phyloP scores from a whole-genome alignment of 2,329 filamentous ascomycete species.

The Fusarium sp. region DNA sequence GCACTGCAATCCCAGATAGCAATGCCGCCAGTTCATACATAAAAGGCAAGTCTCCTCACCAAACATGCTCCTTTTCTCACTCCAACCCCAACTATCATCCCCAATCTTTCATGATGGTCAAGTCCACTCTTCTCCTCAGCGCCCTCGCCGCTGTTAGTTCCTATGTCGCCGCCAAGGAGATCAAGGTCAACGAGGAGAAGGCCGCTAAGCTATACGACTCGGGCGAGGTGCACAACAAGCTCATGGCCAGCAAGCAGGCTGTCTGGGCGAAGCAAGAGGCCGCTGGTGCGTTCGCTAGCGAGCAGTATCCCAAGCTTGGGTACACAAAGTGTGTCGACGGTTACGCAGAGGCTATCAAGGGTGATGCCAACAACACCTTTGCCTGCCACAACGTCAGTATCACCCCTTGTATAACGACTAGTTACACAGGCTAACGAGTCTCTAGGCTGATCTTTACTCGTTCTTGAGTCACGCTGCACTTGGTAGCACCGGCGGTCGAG shows the following conservation, averaged over 20 bases:
- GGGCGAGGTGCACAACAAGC: slow-evolving; percentile 31
- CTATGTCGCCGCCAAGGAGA: slow-evolving; percentile 29
- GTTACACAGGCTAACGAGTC: background rate
- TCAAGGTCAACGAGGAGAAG: slow-evolving; percentile 24
- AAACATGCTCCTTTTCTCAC: background rate
- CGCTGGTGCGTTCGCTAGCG: slow-evolving; percentile 49
- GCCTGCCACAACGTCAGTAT: slow-evolving; percentile 56
- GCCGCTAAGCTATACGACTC: slow-evolving; percentile 31
- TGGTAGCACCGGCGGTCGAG: slow-evolving; percentile 54
- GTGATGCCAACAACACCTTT: slow-evolving; percentile 60
- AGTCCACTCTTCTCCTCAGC: slow-evolving; percentile 22
- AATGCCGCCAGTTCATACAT: background rate
- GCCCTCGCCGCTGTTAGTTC: slow-evolving; percentile 16
- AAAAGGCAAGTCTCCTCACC: background rate
- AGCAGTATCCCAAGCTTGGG: slow-evolving; percentile 51
- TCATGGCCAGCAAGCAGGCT: slow-evolving; percentile 41
- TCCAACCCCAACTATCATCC: background rate
- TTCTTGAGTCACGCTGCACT: slow-evolving; percentile 65
- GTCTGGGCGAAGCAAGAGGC: slow-evolving; percentile 49
- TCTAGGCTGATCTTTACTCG: slow-evolving; percentile 60
- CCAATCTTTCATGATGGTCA: slow-evolving; percentile 30
- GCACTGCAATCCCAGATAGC: background rate
- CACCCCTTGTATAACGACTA: accelerated
- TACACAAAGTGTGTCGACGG: slow-evolving; percentile 56
- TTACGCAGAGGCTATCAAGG: slow-evolving; percentile 55